Evolutionary conservation across 768 basidiomycete genomes (phyloP), one percentile per base, ranked within the genome.

Genomic region (Inosperma sp.): DNA sequence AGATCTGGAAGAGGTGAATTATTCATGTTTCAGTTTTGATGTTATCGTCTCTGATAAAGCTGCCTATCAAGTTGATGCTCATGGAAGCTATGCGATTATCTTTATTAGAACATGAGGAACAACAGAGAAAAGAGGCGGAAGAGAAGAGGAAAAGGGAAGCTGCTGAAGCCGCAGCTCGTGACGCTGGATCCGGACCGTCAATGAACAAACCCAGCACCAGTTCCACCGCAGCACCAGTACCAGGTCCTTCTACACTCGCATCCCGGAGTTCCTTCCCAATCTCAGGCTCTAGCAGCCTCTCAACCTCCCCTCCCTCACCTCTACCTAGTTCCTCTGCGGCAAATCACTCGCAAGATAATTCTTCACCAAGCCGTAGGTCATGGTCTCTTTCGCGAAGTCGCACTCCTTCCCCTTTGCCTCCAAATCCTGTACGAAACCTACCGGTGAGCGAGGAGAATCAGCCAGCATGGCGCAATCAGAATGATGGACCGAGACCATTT

Each of bases 41-140:
- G 26, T 39, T 49, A 29, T 37, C 34, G 36, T 36, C 34, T 21
- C 33, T 53, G 34, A 47, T 45, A 23, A 48, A 23, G 21, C 13
- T 35, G 14, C 16, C 48, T 16, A 48, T 57, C 33, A 55, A 99
- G 92, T 71, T 99, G 36, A 97, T 98, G 95, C 74, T 99, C 48
- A 94, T 94, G 90, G 96, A 98, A 70, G 96, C 96, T 4, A 98
- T 99, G 93, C 83, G 95, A 48, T 72, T 96, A 51, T 96, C 93
- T 22, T 74, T 97, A 57, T 65, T 96, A 41, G 95, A 98, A 51
- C 93, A 98, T 61, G 94, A 97, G 68, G 93, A 93, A 61, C 88
- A 93, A 49, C 91, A 93, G 63, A 78, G 82, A 60, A 83, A 81
- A 62, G 81, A 88, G 61, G 78, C 77, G 50, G 85, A 82, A 60